A percentile compares a stretch with the other conserved stretches of the same genome.
Conservation (phyloP, 257 asterid species). For the Nemophila menziesii region DNA sequence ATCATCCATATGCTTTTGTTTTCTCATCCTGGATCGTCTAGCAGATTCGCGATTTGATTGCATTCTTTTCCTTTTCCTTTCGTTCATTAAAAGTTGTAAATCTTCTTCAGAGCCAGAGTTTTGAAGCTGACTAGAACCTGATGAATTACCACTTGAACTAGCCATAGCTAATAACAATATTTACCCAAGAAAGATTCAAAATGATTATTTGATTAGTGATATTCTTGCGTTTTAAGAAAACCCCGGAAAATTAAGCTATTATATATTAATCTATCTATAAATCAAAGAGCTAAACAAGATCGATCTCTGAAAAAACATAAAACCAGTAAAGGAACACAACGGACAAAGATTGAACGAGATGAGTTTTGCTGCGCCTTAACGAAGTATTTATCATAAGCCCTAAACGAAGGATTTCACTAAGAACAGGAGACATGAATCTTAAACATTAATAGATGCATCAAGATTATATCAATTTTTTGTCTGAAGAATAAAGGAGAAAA, state of each 20-base stretch:
- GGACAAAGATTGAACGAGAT: slow-evolving; percentile 90
- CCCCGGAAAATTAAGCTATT: background rate
- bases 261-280: background rate
- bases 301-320: slow-evolving; percentile 57
- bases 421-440: slow-evolving; percentile 60
- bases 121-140: slow-evolving; percentile 39
- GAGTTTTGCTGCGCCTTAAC: slow-evolving; percentile 54
- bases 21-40: slow-evolving; percentile 73
- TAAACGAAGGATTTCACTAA: slow-evolving; percentile 64
- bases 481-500: slow-evolving; percentile 7
- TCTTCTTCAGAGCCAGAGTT: slow-evolving; percentile 47
- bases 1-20: slow-evolving; percentile 76
- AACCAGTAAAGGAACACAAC: slow-evolving; percentile 96
- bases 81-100: slow-evolving; percentile 31
- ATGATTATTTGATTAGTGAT: background rate
- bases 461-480: slow-evolving; percentile 4
- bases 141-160: slow-evolving; percentile 52
- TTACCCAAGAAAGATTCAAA: slow-evolving; percentile 4
- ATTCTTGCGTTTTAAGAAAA: background rate
- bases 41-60: slow-evolving; percentile 92
- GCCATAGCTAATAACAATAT: slow-evolving; percentile 30
- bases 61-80: slow-evolving; percentile 70
- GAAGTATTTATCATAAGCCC: slow-evolving; percentile 56
- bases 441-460: slow-evolving; percentile 29
- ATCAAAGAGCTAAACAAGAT: background rate